These are phyloP conservation scores for Sorghum bicolor DNA, from an alignment of 176 grass and related monocot species.

Conservation along the genomic window Sorghum_bicolor_NCBIv3 NC_012870.2:68537001-68537500, in stretches of 20 bases:
- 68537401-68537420: background rate
- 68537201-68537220: background rate
- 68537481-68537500: background rate
- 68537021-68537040: too few species aligned
- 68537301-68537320: background rate
- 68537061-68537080: too few species aligned
- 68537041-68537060: too few species aligned
- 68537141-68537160: too few species aligned
- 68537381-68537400: background rate
- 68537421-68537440: background rate
- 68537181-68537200: too few species aligned
- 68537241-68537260: constrained; percentile 20
- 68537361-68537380: background rate
- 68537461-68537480: constrained; percentile 33
- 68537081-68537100: too few species aligned
- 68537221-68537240: constrained; percentile 13
- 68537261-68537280: constrained; percentile 13
- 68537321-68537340: background rate
- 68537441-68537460: background rate
- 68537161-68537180: too few species aligned
- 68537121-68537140: too few species aligned
- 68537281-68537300: background rate
- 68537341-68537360: constrained; percentile 12
- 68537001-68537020: too few species aligned
- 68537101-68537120: too few species aligned